A percentile compares a stretch with the other conserved stretches of the same genome.
Conservation (phyloP, 192 early-diverging fungal genomes). For the Coemansia sp. region DNA sequence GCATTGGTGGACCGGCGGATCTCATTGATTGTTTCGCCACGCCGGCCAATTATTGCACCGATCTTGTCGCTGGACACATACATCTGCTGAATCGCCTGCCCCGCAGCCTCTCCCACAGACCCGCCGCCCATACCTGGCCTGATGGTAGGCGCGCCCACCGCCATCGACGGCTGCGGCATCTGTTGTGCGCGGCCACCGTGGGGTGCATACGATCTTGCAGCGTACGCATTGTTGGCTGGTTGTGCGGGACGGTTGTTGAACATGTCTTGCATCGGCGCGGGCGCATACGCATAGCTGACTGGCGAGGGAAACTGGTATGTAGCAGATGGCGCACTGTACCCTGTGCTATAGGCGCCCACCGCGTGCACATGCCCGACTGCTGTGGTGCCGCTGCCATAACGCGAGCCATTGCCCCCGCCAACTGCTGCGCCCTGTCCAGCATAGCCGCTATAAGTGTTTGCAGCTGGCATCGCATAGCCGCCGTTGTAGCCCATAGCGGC, state of each 20-base stretch:
- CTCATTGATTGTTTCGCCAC: slow-evolving; percentile 51
- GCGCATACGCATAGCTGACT: slow-evolving; percentile 31
- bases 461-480: slow-evolving; percentile 32
- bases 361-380: slow-evolving; percentile 12
- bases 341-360: slow-evolving; percentile 20
- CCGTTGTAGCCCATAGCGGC: slow-evolving; percentile 24
- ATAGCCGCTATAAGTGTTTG: slow-evolving; percentile 25
- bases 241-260: slow-evolving; percentile 25
- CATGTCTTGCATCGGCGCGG: slow-evolving; percentile 22
- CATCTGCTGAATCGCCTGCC: slow-evolving; percentile 53
- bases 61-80: slow-evolving; percentile 48
- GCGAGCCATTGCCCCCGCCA: slow-evolving; percentile 15
- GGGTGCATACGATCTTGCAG: slow-evolving; percentile 18
- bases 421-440: slow-evolving; percentile 23
- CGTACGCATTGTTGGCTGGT: slow-evolving; percentile 4
- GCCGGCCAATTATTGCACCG: slow-evolving; percentile 52
- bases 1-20: slow-evolving; percentile 45
- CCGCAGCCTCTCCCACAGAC: slow-evolving; percentile 4
- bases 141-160: slow-evolving; percentile 10
- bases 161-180: slow-evolving; percentile 21
- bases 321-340: slow-evolving; percentile 16
- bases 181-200: slow-evolving; percentile 17
- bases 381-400: slow-evolving; percentile 19
- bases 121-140: slow-evolving; percentile 10
- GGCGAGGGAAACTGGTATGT: slow-evolving; percentile 40